Evolutionary conservation across 2,329 filamentous ascomycete genomes (phyloP), one percentile per base, ranked within the genome.

Genomic region (Alternaria postmessia): DNA sequence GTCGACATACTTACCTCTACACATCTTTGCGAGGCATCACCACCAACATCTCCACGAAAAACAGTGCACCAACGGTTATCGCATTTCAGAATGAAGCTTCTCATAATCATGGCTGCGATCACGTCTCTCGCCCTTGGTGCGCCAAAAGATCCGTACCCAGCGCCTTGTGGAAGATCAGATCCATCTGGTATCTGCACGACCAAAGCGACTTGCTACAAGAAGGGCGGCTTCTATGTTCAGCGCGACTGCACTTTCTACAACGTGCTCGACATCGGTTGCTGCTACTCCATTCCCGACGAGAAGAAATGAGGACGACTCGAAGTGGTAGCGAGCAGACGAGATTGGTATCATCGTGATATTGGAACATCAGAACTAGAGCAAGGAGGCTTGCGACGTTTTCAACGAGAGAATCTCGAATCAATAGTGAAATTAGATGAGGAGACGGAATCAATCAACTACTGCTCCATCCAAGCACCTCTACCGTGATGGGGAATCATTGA

Each of bases 181-280:
- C 72, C 72, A 6, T 73, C 70, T 2, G 72, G 72, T 32, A 67
- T 72, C 44, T 75, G 72, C 61, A 67, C 69, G 1, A 72, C 69
- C 12, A 66, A 75, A 59, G 16, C 54, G 18, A 68, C 65, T 7
- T 74, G 71, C 54, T 61, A 63, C 53, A 62, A 65, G 49, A 63
- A 69, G 46, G 70, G 70, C 8, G 72, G 72, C 18, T 71, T 74
- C 48, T 75, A 64, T 18, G 71, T 75, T n/a, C 71, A 74, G 59
- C 60, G 72, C 7, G 72, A 75, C 46, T 75, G 72, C 54, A 64
- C 62, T 1, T 75, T 74, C 44, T 75, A 75, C 55, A 67, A 74
- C 41, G 70, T 74, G 11, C 52, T 69, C 38, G 72, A 75, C 42
- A 67, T 75, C 36, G 70, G 72, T 7, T 75, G 72, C 56, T 75